Percentiles rank a stretch among this genome's conserved stretches.
Evolutionary conservation across 176 grass and related monocot species (phyloP).

Genomic region (Eremochloa ophiuroides): DNA sequence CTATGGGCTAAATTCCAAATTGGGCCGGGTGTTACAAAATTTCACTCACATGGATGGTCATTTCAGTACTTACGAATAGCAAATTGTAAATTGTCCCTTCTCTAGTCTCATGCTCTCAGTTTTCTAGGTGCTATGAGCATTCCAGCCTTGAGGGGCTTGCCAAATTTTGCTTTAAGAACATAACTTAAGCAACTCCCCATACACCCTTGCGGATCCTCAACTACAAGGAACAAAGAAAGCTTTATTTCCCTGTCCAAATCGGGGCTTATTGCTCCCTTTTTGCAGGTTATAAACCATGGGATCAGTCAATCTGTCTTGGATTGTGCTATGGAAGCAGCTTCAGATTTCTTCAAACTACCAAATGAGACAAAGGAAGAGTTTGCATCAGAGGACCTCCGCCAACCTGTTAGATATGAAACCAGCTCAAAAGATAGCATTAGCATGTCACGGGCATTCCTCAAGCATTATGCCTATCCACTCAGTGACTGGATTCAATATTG

Average conservation of each 20-base stretch:
- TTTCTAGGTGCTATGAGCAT: neutral
- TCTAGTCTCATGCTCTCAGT: neutral
- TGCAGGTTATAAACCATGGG: constrained; percentile 77
- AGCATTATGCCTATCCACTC: constrained; percentile 72
- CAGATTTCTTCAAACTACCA: constrained; percentile 60
- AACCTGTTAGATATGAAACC: constrained; percentile 54
- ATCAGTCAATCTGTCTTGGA: constrained; percentile 59
- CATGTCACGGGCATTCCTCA: constrained; percentile 51
- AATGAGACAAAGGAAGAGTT: constrained; percentile 44
- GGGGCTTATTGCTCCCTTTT: neutral
- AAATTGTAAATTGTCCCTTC: neutral
- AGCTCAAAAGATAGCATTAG: constrained; percentile 42
- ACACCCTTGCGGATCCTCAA: neutral
- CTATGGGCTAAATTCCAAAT: too few species aligned
- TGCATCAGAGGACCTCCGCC: constrained; percentile 49
- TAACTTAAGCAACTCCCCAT: neutral
- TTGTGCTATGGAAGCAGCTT: constrained; percentile 56
- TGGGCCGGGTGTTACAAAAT: too few species aligned
- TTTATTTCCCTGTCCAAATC: neutral
- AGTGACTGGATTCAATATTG: constrained; percentile 50
- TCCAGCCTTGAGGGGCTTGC: neutral
- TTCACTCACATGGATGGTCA: neutral
- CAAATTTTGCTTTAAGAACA: neutral
- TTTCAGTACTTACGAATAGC: neutral
- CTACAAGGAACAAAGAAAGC: neutral